Conservation (phyloP, 352 stramenopile genomes). For the Globisporangium rhizosaccharum region DNA sequence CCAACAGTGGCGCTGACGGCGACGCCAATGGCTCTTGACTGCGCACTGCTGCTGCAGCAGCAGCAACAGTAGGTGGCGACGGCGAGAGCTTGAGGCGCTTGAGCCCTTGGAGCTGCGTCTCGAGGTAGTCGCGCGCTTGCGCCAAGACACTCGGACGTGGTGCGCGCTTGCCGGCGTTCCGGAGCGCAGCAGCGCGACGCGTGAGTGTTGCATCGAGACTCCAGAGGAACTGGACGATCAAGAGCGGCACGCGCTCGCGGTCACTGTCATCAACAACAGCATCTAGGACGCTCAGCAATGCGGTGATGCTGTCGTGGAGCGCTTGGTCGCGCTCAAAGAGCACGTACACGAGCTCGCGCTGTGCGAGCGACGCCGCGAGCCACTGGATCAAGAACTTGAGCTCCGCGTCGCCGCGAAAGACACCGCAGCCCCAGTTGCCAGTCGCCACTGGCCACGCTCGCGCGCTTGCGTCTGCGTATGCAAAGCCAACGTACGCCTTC, state of each 20-base stretch:
- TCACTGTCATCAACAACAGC: constrained; percentile 2
- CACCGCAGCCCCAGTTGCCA: constrained; percentile 81
- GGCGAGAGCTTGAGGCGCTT: constrained; percentile 4
- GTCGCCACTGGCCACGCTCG: constrained; percentile 53
- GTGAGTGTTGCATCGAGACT: constrained; percentile 3
- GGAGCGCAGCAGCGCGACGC: neutral
- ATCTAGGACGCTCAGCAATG: constrained; percentile 11
- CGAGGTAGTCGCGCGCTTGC: constrained; percentile 6
- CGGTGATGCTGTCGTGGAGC: constrained; percentile 35
- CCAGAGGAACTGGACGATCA: constrained; percentile 12
- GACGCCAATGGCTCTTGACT: neutral
- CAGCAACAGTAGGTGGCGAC: neutral
- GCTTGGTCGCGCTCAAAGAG: constrained; percentile 42
- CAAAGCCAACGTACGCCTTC: constrained; percentile 66
- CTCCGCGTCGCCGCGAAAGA: constrained; percentile 67
- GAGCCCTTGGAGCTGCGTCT: constrained; percentile 9
- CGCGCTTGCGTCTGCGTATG: constrained; percentile 22
- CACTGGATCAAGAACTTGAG: constrained; percentile 83
- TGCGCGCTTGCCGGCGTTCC: constrained; percentile 2
- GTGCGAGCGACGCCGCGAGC: constrained; percentile 55
- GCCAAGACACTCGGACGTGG: constrained; percentile 11
- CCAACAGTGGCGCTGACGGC: too few relatives aligned
- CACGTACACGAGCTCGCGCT: constrained; percentile 52
- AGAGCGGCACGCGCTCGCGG: neutral
- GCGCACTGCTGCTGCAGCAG: neutral